A percentile compares a stretch with the other conserved stretches of the same genome.
phyloP scores from a whole-genome alignment of 1,139 yeast genomes.

The Pichia sp. region DNA sequence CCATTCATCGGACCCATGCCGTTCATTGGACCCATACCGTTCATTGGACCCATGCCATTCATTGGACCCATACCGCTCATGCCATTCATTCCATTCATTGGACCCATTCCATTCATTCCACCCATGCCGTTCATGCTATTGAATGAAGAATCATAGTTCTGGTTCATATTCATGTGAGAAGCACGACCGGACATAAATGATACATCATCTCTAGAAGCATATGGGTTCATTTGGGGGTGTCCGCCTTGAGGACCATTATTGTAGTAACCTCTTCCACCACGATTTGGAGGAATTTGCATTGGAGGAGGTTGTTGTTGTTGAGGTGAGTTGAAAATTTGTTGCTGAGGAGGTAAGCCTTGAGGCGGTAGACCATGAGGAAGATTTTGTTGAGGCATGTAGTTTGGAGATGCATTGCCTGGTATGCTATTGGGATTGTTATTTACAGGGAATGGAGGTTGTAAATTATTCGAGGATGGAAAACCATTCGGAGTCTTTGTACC shows the following conservation, averaged over 20 bases:
- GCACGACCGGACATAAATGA: conserved; percentile 22
- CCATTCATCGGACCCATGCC: conserved; percentile 3
- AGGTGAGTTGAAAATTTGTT: conserved; percentile 24
- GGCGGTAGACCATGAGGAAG: conserved; percentile 32
- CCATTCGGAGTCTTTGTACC: conserved; percentile 7
- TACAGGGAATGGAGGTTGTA: conserved; percentile 16
- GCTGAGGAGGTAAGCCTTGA: conserved; percentile 31
- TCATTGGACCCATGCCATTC: conserved; percentile 1
- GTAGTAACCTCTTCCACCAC: conserved; percentile 1
- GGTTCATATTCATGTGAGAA: conserved; percentile 8
- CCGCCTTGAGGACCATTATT: neutral
- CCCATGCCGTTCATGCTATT: conserved; percentile 6
- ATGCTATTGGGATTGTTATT: conserved; percentile 5
- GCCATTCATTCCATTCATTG: conserved; percentile 1
- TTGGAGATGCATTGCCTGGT: conserved; percentile 28
- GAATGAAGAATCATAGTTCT: conserved; percentile 7
- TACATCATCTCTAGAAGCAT: conserved; percentile 23
- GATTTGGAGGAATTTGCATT: conserved; percentile 6
- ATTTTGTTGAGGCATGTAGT: conserved; percentile 27
- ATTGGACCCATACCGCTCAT: neutral
- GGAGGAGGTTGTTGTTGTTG: conserved; percentile 20
- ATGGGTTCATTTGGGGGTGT: conserved; percentile 12
- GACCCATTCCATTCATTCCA: neutral
- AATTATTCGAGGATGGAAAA: neutral
- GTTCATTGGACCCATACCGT: neutral